Percentiles rank a stretch among this genome's conserved stretches.
Conservation (phyloP, 179 eudicot genomes). For the Amaranthus tricolor region DNA sequence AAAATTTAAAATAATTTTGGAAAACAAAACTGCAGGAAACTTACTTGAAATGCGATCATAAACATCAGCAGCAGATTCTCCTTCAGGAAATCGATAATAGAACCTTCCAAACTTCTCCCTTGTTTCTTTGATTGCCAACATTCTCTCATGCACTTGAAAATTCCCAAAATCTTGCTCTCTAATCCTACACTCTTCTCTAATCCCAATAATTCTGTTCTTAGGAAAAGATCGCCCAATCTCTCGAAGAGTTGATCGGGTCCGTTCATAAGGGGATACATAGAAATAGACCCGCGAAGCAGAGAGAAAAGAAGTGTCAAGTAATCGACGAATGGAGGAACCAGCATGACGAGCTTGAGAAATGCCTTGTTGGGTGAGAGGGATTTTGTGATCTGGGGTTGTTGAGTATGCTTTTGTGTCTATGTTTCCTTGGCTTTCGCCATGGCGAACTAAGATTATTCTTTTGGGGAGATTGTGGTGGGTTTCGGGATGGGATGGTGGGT, state of each 20-base stretch:
- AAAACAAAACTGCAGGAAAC: conserved; percentile 7
- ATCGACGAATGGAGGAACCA: conserved; percentile 35
- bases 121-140: conserved; percentile 45
- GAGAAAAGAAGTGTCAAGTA: conserved; percentile 28
- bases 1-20: no score
- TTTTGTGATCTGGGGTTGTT: conserved; percentile 43
- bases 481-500: no score
- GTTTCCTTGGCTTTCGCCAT: conserved; percentile 49
- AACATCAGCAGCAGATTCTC: conserved; percentile 69
- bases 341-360: conserved; percentile 30
- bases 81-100: conserved; percentile 62
- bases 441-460: conserved; percentile 40
- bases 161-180: conserved; percentile 67
- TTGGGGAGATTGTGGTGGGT: conserved; percentile 33
- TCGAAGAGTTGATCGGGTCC: conserved; percentile 49
- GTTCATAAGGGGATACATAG: conserved; percentile 55
- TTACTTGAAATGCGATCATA: conserved; percentile 66
- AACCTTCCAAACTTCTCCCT: conserved; percentile 52
- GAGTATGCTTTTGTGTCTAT: conserved; percentile 35
- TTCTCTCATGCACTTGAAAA: conserved; percentile 51
- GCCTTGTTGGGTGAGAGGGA: conserved; percentile 44
- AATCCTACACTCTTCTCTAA: conserved; percentile 57
- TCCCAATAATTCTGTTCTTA: conserved; percentile 43
- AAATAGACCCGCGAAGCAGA: conserved; percentile 45
- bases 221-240: conserved; percentile 52